A percentile compares a stretch with the other conserved stretches of the same genome.
Conservation (phyloP, 495 filamentous ascomycete species). For the Extremus antarcticus region DNA sequence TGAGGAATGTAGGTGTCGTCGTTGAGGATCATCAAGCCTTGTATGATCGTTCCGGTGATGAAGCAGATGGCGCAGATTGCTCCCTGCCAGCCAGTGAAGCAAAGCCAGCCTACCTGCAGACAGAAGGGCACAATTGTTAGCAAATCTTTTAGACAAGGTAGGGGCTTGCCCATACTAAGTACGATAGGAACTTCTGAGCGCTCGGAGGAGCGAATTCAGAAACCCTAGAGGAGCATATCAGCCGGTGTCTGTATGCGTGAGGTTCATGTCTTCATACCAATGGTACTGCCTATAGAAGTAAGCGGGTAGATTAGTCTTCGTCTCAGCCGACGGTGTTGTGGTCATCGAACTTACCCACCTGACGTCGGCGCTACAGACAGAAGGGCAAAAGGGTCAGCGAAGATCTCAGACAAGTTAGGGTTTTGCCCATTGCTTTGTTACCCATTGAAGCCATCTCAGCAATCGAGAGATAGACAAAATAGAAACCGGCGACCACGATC, state of each 20-base stretch:
- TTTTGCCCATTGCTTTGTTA: too few relatives aligned
- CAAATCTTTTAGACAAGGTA: too few relatives aligned
- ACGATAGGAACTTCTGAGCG: constrained; percentile 12
- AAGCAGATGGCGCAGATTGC: constrained; percentile 26
- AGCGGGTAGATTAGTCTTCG: too few relatives aligned
- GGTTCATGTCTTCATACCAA: background rate
- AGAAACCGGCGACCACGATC: constrained; percentile 1
- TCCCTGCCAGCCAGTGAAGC: constrained; percentile 31
- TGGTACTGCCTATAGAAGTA: too few relatives aligned
- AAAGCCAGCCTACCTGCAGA: constrained; percentile 33
- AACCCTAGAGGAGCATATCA: constrained; percentile 9
- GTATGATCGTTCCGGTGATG: constrained; percentile 31
- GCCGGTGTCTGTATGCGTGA: background rate
- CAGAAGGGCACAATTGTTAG: background rate
- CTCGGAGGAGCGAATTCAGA: constrained; percentile 13
- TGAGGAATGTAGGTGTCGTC: constrained; percentile 3
- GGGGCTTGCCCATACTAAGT: too few relatives aligned
- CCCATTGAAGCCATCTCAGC: constrained; percentile 17
- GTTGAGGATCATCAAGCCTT: constrained; percentile 16
- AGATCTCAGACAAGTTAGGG: too few relatives aligned
- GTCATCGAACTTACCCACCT: constrained; percentile 3
- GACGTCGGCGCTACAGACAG: constrained; percentile 5
- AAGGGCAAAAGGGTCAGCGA: too few relatives aligned
- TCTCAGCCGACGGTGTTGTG: background rate
- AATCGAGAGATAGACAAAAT: constrained; percentile 10